Percentiles rank a stretch among this genome's conserved stretches.
Evolutionary conservation across 139 green algal genomes (phyloP).

Genomic region (Microglena sp.): DNA sequence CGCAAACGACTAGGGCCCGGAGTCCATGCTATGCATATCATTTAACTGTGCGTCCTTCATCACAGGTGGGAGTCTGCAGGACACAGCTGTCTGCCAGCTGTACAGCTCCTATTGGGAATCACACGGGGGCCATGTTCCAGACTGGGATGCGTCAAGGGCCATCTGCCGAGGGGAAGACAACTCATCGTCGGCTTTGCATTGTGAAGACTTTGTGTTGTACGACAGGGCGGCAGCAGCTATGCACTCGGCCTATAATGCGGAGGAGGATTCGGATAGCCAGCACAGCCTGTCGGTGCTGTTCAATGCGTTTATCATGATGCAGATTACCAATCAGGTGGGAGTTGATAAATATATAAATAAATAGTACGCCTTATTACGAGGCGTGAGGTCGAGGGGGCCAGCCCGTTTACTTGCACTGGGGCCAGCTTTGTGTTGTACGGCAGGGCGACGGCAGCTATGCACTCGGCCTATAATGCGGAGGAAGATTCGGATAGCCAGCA

Average conservation of each 20-base stretch:
- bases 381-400: too few species aligned
- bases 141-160: background rate
- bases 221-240: background rate
- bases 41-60: too few species aligned
- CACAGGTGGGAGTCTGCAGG: too few species aligned
- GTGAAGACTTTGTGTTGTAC: background rate
- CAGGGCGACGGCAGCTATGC: background rate
- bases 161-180: background rate
- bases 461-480: constrained; percentile 4
- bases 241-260: background rate
- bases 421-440: background rate
- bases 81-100: background rate
- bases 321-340: constrained; percentile 30
- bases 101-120: background rate
- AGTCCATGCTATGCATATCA: too few species aligned
- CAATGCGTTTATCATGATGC: constrained; percentile 87
- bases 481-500: constrained; percentile 13
- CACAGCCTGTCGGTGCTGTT: constrained; percentile 21
- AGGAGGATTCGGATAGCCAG: constrained; percentile 16
- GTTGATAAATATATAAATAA: background rate
- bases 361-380: too few species aligned
- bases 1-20: too few species aligned
- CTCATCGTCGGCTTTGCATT: background rate
- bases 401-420: too few species aligned
- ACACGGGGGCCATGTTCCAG: background rate